Evolutionary conservation across 257 asterid species (phyloP).

Genomic region (Nicotiana benthamiana): DNA sequence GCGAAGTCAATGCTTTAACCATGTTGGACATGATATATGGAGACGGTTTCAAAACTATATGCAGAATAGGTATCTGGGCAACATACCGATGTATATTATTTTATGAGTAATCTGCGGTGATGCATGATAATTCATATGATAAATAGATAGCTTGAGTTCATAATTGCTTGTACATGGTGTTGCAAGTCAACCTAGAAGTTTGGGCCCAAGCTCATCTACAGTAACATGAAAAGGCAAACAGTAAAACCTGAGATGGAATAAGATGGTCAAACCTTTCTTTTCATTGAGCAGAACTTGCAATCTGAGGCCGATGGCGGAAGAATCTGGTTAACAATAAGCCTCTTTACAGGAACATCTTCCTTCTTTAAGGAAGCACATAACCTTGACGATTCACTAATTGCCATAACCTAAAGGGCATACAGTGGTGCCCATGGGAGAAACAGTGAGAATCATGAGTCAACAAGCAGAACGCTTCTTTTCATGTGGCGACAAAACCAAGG

Average conservation of each 20-base stretch:
- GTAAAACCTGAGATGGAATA: background rate
- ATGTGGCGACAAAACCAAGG: background rate
- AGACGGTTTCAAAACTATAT: background rate
- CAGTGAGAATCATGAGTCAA: background rate
- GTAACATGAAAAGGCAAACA: background rate
- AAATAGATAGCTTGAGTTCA: background rate
- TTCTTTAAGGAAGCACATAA: constrained; percentile 77
- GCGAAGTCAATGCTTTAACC: background rate
- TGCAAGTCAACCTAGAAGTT: background rate
- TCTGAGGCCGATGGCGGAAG: constrained; percentile 84
- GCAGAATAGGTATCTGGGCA: background rate
- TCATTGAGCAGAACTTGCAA: constrained; percentile 94
- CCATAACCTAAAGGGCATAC: constrained; percentile 67
- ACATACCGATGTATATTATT: background rate
- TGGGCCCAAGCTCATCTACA: background rate
- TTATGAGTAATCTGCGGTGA: background rate
- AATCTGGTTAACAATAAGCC: constrained; percentile 84
- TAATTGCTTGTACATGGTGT: background rate
- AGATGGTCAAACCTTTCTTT: constrained; percentile 56
- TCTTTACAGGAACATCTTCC: constrained; percentile 89
- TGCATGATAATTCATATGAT: background rate
- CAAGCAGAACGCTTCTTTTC: background rate
- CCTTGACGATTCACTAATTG: constrained; percentile 92
- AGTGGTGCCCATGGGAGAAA: background rate
- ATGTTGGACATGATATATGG: background rate